Base-by-base conservation (phyloP, 176 grass and related monocot species). In the Saccharum spontaneum region DNA sequence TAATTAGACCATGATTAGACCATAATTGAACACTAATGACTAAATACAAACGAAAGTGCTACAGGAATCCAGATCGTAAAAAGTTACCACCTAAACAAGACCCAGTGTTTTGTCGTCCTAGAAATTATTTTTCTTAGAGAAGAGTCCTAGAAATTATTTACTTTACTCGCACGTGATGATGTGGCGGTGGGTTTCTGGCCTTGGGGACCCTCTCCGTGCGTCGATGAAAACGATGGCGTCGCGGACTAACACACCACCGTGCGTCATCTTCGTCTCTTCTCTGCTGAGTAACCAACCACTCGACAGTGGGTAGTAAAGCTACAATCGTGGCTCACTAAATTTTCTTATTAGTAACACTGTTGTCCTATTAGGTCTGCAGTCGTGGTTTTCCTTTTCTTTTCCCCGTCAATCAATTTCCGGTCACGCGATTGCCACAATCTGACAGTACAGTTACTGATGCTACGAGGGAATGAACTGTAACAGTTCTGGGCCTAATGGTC, bases 161-260 rank as follows among this genome's bases (percentile, higher is more conserved):
- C 43, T 39, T 23, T 50, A 17, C n/a, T 70, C 63, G 18, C 63
- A 76, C 72, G 62, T 76, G 77, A 54, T 76, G 50, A 23, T 5
- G 7, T 49, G 69, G 43, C 7, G 70, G 1, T 28, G 71, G 12
- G 20, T 71, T 12, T 71, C 22, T 40, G 75, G 37, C 46, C 46
- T 69, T 49, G 60, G 22, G 48, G 43, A 33, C 44, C 17, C 41
- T 6, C 5, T 34, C 71, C 2, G 13, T 28, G 16, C 23, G 40
- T 49, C 50, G 64, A 77, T 77, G 72, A 86, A 49, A 81, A 52
- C 52, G 23, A 80, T 62, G 49, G 77, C 12, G 45, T 38, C 37
- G 14, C 36, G 20, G 28, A 38, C 64, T 50, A 62, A 22, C 72
- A 10, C 14, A 48, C 30, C 71, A 60, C 40, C 71, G 15, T 10